Percentiles rank a stretch among this genome's conserved stretches.
Conservation (phyloP, 495 filamentous ascomycete genomes). For the Trypethelium eluteriae region DNA sequence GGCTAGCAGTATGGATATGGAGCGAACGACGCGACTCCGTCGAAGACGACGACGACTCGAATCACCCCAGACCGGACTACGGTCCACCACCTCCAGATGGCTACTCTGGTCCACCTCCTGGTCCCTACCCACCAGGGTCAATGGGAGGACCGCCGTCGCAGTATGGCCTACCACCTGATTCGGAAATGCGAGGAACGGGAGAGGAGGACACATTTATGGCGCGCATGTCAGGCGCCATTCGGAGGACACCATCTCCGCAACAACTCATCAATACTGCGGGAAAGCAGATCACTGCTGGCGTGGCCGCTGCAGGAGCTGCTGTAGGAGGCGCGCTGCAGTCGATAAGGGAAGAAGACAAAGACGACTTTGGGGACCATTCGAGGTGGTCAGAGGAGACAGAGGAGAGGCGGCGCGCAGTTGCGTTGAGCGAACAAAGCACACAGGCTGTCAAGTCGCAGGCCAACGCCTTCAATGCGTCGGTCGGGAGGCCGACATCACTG, state of each 20-base stretch:
- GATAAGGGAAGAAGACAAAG: constrained; percentile 17
- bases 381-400: constrained; percentile 79
- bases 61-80: constrained; percentile 26
- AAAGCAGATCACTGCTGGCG: constrained; percentile 64
- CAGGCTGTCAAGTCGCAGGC: constrained; percentile 24
- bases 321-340: constrained; percentile 42
- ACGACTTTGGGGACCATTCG: constrained; percentile 43
- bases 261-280: constrained; percentile 75
- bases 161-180: constrained; percentile 21
- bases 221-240: constrained; percentile 73
- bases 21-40: constrained; percentile 72
- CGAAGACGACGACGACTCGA: constrained; percentile 44
- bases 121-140: constrained; percentile 28
- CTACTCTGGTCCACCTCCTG: constrained; percentile 28
- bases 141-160: constrained; percentile 20
- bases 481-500: constrained; percentile 1
- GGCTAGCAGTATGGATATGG: constrained; percentile 86
- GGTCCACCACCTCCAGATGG: constrained; percentile 38
- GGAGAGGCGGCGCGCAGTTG: constrained; percentile 33
- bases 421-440: constrained; percentile 22
- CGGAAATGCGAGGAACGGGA: constrained; percentile 18
- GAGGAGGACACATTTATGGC: constrained; percentile 56
- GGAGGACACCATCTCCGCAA: constrained; percentile 81
- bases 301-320: constrained; percentile 80
- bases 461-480: constrained; percentile 22